Evolutionary conservation across 768 basidiomycete genomes (phyloP).

Genomic region (Tylopilus balloui): DNA sequence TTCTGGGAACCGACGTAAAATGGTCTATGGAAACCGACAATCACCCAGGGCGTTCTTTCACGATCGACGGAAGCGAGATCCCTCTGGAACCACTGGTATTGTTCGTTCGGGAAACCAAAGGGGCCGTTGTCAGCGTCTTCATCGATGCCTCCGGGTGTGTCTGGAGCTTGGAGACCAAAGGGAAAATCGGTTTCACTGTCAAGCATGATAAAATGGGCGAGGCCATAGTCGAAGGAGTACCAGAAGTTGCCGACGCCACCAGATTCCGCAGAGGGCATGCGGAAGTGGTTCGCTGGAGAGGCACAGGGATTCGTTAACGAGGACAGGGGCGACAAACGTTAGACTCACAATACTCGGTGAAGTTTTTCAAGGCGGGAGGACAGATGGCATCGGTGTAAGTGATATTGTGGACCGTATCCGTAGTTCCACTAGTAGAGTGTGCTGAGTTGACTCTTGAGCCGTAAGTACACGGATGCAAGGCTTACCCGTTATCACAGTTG

Average conservation of each 20-base stretch:
- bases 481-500: constrained; percentile 29
- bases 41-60: constrained; percentile 22
- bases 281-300: constrained; percentile 23
- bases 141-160: constrained; percentile 15
- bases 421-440: constrained; percentile 19
- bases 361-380: constrained; percentile 24
- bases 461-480: background rate
- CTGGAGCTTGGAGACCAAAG: constrained; percentile 22
- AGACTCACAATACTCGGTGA: constrained; percentile 28
- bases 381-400: constrained; percentile 27
- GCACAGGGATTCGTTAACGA: background rate
- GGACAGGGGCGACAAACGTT: background rate
- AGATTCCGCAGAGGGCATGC: constrained; percentile 25
- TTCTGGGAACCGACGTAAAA: constrained; percentile 21
- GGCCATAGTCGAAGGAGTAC: constrained; percentile 31
- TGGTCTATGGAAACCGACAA: constrained; percentile 28
- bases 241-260: constrained; percentile 27
- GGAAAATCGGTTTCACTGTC: constrained; percentile 27
- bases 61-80: constrained; percentile 23
- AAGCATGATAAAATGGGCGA: constrained; percentile 26
- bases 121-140: constrained; percentile 21
- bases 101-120: constrained; percentile 27
- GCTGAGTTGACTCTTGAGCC: background rate
- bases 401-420: constrained; percentile 20
- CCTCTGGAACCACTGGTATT: constrained; percentile 24